Base-by-base conservation (phyloP, 768 basidiomycete genomes). In the Boletus sensibilis region DNA sequence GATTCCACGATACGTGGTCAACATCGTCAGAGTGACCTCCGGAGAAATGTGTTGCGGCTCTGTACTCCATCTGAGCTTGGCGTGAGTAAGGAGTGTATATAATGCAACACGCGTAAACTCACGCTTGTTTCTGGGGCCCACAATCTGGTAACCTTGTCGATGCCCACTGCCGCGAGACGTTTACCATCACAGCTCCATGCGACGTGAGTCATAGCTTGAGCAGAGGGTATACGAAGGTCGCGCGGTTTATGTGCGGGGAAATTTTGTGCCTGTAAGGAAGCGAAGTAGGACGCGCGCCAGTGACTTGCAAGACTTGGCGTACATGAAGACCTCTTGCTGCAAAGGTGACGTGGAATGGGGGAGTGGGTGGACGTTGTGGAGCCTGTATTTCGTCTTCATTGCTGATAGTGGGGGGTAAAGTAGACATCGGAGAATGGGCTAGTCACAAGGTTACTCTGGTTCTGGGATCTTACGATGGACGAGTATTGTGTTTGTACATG, bases 121-220 rank as follows among this genome's bases (percentile, higher is more conserved):
- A 90, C 90, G 63, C 82, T 87, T 68, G 88, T 87, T 57, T 92
- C 90, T 5, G 90, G 88, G 50, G 75, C 72, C 87, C 89, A 92
- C n/a, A 92, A 71, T 61, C 90, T 76, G 12, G 84, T 83, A n/a
- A 76, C 72, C 65, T 87, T 90, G 75, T 93, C 90, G 42, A 91
- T 83, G 4, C 90, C 90, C 9, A 88, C 89, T n/a, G 84, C 88
- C 2, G 87, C 88, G 14, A 92, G 76, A 55, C 86, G 86, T 75
- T 85, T 86, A 18, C 90, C 90, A 64, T 92, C 90, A 64, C 89
- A 91, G 63, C 78, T 92, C 90, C 90, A 93, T 0, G 88, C 87
- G 50, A 92, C 84, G 66, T 90, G 88, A 43, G 78, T 88, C 77
- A 91, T 87, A 1, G 72, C 70, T 62, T 88, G 85, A 18, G 81